These are phyloP conservation scores for Exophiala xenobiotica DNA, from an alignment of 2,329 filamentous ascomycete genomes.

Conservation along the genomic window DNA sequence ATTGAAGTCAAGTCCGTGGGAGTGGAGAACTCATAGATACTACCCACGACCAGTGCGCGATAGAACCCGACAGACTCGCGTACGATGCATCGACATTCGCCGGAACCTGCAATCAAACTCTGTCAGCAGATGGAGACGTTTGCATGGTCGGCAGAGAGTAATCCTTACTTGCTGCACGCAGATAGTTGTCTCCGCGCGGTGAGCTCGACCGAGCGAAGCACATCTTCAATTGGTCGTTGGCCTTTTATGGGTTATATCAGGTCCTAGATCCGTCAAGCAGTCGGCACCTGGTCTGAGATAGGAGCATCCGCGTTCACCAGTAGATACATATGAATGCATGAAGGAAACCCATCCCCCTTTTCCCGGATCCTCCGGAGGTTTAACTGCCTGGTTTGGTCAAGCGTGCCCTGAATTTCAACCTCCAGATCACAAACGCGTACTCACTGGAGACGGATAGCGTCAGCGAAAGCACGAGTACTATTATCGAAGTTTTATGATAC, in stretches of 20 bases:
- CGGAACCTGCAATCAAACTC: constrained; percentile 36
- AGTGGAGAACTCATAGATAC: constrained; percentile 34
- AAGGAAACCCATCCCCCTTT: too few species aligned
- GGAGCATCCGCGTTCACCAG: too few species aligned
- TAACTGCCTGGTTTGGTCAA: too few species aligned
- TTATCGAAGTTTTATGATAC: too few species aligned
- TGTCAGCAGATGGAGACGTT: neutral
- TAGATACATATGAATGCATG: too few species aligned
- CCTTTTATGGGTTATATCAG: too few species aligned
- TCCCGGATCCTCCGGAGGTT: too few species aligned
- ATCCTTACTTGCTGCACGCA: constrained; percentile 7
- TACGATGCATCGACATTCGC: constrained; percentile 44
- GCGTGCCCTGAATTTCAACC: too few species aligned
- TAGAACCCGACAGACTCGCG: constrained; percentile 45
- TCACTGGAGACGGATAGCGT: too few species aligned
- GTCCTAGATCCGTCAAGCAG: neutral
- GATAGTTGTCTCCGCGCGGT: neutral
- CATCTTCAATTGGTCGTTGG: neutral
- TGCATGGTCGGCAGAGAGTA: neutral
- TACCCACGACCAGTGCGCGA: constrained; percentile 41
- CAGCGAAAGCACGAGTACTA: too few species aligned
- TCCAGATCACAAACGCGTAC: too few species aligned
- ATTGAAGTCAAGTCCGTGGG: constrained; percentile 20
- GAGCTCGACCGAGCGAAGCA: neutral
- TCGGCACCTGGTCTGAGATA: neutral